These are phyloP conservation scores for Neonectria hederae DNA, from an alignment of 2,329 filamentous ascomycete genomes.

Conservation along the genomic window DNA sequence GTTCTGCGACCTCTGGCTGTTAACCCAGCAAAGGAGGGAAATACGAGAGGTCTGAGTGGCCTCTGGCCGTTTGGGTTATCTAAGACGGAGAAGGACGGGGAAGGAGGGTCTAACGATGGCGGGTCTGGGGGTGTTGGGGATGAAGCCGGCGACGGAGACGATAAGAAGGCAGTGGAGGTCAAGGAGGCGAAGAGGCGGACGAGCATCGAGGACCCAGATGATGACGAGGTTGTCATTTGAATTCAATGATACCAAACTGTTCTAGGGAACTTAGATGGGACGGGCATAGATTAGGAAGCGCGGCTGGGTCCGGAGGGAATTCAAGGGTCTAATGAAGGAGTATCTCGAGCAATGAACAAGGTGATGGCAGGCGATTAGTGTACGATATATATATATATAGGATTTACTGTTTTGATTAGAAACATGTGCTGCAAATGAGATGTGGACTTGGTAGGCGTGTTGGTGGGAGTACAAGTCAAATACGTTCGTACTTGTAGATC, in stretches of 20 bases:
- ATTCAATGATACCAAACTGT: conserved; percentile 35
- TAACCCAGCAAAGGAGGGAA: conserved; percentile 56
- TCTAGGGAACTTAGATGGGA: conserved; percentile 21
- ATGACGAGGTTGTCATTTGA: conserved; percentile 58
- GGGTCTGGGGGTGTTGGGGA: not conserved
- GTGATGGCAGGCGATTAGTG: conserved; percentile 7
- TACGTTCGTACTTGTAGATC: not conserved
- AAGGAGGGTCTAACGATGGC: conserved; percentile 22
- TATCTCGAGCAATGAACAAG: conserved; percentile 1
- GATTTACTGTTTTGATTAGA: conserved; percentile 9
- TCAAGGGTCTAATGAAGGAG: conserved; percentile 10
- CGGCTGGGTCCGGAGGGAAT: conserved; percentile 5
- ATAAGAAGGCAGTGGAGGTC: conserved; percentile 58
- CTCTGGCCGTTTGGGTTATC: conserved; percentile 66
- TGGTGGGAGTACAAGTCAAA: not conserved
- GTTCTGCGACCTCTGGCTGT: conserved; percentile 65
- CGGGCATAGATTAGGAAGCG: conserved; percentile 19
- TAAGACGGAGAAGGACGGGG: conserved; percentile 49
- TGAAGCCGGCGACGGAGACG: conserved; percentile 42
- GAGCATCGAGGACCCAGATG: conserved; percentile 69
- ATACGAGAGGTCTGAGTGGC: conserved; percentile 57
- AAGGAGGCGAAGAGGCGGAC: conserved; percentile 64
- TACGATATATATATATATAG: conserved; percentile 6
- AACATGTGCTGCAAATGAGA: not conserved
- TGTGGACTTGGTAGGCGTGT: not conserved